Evolutionary conservation across 169 alveolate species (phyloP), one percentile per base, ranked within the genome.

Genomic region (Plasmodium chabaudi): DNA sequence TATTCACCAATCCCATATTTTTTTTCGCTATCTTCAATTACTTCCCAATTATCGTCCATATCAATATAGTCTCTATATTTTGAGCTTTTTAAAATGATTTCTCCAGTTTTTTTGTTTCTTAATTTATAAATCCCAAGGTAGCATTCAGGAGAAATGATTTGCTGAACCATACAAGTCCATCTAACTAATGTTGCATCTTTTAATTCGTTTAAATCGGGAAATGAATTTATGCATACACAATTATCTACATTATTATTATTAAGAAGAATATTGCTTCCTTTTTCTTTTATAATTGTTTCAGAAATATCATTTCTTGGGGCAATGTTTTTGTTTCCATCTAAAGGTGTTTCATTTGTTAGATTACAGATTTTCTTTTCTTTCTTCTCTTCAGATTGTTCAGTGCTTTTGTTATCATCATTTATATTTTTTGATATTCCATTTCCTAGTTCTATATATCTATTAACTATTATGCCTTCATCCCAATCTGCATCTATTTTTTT

Each of bases 151-250:
- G 90, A 82, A 65, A 82, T 67, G 19, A 82, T 82, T 71, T 82
- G 90, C 61, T 82, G 90, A 56, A 82, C 65, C 90, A 82, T 82
- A 59, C 90, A 82, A n/a, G 90, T 82, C 90, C 90, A 82, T 56
- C 90, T 82, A 49, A 82, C 90, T 67, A 82, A 59, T n/a, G 82
- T 27, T 0, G 69, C 69, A 70, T 82, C 82, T 59, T 82, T 42
- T 65, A 82, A 60, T 68, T 82, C 65, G 2, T 19, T 64, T 46
- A 82, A 12, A 27, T 68, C 34, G 1, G 53, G 59, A 10, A 82
- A 10, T 9, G 63, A n/a, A 49, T 82, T 82, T 55, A 82, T 15
- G 56, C 90, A 82, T 19, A 82, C 10, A 39, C 90, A 82, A 13
- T 47, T 59, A 39, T 82, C 90, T 55, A 82, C 75, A 25, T 56